Evolutionary conservation across 2,329 filamentous ascomycete genomes (phyloP).

Genomic region (Cladophialophora chaetospira): DNA sequence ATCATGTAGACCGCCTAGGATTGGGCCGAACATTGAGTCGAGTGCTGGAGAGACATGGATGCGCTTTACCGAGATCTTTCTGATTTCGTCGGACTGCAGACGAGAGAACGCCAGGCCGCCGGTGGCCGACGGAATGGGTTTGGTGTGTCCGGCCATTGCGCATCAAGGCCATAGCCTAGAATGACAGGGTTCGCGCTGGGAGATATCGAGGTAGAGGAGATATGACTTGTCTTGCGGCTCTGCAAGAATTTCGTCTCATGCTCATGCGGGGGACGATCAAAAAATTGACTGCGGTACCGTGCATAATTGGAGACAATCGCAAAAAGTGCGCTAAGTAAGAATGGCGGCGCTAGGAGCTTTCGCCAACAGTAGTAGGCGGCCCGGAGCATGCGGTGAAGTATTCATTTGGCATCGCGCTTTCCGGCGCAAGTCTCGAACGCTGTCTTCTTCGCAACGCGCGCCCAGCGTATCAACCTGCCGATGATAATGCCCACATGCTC

Average conservation of each 20-base stretch:
- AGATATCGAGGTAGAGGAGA: not conserved
- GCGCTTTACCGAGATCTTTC: conserved; percentile 84
- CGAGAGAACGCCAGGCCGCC: conserved; percentile 88
- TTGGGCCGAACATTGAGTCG: conserved; percentile 84
- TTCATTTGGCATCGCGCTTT: too few relatives aligned
- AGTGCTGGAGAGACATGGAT: conserved; percentile 95
- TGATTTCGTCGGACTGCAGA: conserved; percentile 79
- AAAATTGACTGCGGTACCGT: too few relatives aligned
- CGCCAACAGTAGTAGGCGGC: too few relatives aligned
- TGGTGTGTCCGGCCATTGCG: conserved; percentile 55
- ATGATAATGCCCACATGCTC: too few relatives aligned
- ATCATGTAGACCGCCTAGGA: conserved; percentile 90
- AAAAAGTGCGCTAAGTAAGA: too few relatives aligned
- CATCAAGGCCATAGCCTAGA: conserved; percentile 21
- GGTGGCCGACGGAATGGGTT: conserved; percentile 81
- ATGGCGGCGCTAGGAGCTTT: too few relatives aligned
- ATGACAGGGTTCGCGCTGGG: not conserved
- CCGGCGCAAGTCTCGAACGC: too few relatives aligned
- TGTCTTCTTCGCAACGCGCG: too few relatives aligned
- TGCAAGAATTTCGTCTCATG: not conserved
- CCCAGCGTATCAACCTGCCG: too few relatives aligned
- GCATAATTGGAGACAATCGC: too few relatives aligned
- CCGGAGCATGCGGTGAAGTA: too few relatives aligned
- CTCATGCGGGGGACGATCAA: conserved; percentile 3
- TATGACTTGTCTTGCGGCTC: not conserved